Percentiles rank a stretch among this genome's conserved stretches.
Evolutionary conservation across 116 monocot species (phyloP).

Genomic region (Dioscorea cayenensis): DNA sequence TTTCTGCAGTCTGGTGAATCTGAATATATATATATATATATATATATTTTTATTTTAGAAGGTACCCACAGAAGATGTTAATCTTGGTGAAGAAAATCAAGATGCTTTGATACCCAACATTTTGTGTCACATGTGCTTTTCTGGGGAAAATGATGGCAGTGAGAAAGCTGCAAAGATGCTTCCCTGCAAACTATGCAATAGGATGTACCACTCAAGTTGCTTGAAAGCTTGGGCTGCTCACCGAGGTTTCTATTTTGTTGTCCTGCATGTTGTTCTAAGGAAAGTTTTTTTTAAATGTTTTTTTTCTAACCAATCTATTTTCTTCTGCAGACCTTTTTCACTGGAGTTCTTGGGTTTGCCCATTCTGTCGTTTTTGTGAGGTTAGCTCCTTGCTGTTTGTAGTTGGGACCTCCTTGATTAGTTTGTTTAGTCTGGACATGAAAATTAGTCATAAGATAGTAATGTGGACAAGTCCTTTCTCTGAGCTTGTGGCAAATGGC

Average conservation of each 20-base stretch:
- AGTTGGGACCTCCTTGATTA: not conserved
- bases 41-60: not conserved
- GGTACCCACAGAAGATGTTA: not conserved
- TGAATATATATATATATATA: not conserved
- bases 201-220: slow-evolving; percentile 83
- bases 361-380: slow-evolving; percentile 94
- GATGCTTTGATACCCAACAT: slow-evolving; percentile 43
- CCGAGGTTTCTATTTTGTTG: slow-evolving; percentile 44
- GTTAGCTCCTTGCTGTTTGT: slow-evolving; percentile 26
- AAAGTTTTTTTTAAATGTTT: not conserved
- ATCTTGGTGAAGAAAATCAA: slow-evolving; percentile 39
- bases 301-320: not conserved
- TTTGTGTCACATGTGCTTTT: slow-evolving; percentile 84
- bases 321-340: slow-evolving; percentile 79
- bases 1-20: slow-evolving; percentile 22
- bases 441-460: not conserved
- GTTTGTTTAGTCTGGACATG: no score
- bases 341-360: slow-evolving; percentile 84
- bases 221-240: slow-evolving; percentile 80
- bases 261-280: not conserved
- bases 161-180: slow-evolving; percentile 77
- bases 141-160: slow-evolving; percentile 89
- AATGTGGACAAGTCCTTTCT: no score
- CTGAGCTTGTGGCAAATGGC: no score
- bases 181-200: slow-evolving; percentile 68